Evolutionary conservation across 345 rosid genomes (phyloP).

Genomic region (Stellera chamaejasme): DNA sequence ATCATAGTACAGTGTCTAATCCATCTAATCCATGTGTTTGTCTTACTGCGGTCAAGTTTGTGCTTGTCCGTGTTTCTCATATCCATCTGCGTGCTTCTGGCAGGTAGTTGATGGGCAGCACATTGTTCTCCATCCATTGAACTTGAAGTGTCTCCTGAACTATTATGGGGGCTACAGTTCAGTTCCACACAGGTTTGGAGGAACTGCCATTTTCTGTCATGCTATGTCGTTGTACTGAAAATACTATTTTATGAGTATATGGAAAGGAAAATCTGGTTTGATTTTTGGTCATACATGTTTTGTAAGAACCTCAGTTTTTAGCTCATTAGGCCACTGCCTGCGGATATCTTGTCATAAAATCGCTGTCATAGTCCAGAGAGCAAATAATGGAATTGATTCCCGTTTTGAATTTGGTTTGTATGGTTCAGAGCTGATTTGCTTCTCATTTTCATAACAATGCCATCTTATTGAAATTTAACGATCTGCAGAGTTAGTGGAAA

Average conservation of each 20-base stretch:
- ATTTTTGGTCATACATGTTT: too few relatives aligned
- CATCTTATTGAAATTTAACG: background rate
- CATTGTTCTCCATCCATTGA: conserved; percentile 74
- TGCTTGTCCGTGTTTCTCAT: conserved; percentile 8
- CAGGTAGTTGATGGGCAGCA: conserved; percentile 95
- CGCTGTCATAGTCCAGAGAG: background rate
- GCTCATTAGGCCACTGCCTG: too few relatives aligned
- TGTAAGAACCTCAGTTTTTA: too few relatives aligned
- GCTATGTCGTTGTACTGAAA: background rate
- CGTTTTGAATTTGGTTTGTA: background rate
- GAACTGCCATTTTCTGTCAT: conserved; percentile 8
- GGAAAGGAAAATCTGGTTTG: background rate
- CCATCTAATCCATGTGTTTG: too few relatives aligned
- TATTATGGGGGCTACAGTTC: conserved; percentile 76
- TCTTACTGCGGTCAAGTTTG: too few relatives aligned
- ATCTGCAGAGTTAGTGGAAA: conserved; percentile 64
- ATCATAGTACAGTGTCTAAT: too few relatives aligned
- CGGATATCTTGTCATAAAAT: too few relatives aligned
- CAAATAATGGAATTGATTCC: background rate
- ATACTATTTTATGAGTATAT: background rate
- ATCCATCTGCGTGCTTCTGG: conserved; percentile 20
- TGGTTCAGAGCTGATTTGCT: background rate
- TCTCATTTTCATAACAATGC: background rate
- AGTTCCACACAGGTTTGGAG: conserved; percentile 56
- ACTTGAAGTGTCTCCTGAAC: conserved; percentile 82